These are phyloP conservation scores for Carallia brachiata DNA, from an alignment of 345 rosid species.

Conservation along the genomic window DNA sequence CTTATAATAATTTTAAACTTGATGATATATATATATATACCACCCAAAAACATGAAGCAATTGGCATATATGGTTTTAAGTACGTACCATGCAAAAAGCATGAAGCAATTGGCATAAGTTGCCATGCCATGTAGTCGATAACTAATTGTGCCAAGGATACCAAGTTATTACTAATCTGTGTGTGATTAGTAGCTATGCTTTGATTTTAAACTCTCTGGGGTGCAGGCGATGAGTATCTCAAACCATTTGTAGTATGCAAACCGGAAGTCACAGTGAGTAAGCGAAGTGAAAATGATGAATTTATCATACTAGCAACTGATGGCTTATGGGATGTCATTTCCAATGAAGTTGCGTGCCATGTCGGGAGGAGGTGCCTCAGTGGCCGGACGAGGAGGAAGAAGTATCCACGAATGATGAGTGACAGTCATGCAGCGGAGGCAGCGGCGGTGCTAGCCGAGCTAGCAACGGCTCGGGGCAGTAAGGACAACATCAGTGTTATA, in stretches of 20 bases:
- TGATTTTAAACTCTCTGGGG: not conserved
- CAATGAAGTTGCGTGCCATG: slow-evolving; percentile 58
- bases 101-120: no score
- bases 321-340: slow-evolving; percentile 79
- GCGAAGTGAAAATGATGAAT: slow-evolving; percentile 48
- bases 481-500: slow-evolving; percentile 40
- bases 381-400: slow-evolving; percentile 35
- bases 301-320: slow-evolving; percentile 69
- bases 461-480: slow-evolving; percentile 41
- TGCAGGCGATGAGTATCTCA: slow-evolving; percentile 58
- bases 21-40: no score
- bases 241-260: slow-evolving; percentile 51
- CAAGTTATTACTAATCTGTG: no score
- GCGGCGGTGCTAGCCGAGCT: slow-evolving; percentile 31
- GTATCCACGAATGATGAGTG: not conserved
- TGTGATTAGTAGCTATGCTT: no score
- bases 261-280: slow-evolving; percentile 50
- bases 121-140: no score
- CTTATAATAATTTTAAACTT: no score
- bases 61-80: no score
- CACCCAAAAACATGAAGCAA: no score
- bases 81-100: no score
- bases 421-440: slow-evolving; percentile 32
- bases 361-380: slow-evolving; percentile 52
- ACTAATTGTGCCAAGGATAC: no score